Evolutionary conservation across 495 filamentous ascomycete genomes (phyloP).

Genomic region (Friedmanniomyces endolithicus): DNA sequence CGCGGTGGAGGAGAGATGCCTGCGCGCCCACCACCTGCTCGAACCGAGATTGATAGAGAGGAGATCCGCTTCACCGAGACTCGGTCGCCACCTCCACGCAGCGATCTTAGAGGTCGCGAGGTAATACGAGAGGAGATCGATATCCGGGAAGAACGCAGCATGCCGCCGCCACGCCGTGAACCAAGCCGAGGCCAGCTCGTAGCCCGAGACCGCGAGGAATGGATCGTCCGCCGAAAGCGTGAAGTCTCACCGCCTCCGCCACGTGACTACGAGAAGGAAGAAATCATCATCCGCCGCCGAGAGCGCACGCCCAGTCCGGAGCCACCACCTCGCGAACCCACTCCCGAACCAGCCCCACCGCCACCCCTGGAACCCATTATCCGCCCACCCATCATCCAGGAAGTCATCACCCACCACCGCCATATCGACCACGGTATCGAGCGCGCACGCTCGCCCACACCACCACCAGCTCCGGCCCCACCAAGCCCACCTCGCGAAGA

Average conservation of each 20-base stretch:
- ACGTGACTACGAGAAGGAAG: constrained; percentile 22
- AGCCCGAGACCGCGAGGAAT: constrained; percentile 29
- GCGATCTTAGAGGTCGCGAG: neutral
- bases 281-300: constrained; percentile 32
- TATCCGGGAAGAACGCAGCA: neutral
- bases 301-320: constrained; percentile 24
- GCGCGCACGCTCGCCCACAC: constrained; percentile 27
- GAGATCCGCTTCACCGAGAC: constrained; percentile 16
- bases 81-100: constrained; percentile 12
- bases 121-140: constrained; percentile 7
- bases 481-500: constrained; percentile 25
- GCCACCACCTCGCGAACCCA: constrained; percentile 20
- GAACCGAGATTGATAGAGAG: constrained; percentile 20
- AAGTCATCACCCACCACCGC: constrained; percentile 73
- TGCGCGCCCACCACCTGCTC: neutral
- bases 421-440: constrained; percentile 66
- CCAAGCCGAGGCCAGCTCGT: constrained; percentile 21
- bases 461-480: constrained; percentile 29
- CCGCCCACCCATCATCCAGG: constrained; percentile 55
- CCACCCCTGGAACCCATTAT: constrained; percentile 46
- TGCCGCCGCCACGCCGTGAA: constrained; percentile 16
- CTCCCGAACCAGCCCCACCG: constrained; percentile 30
- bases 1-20: constrained; percentile 13
- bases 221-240: constrained; percentile 25
- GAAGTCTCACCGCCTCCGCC: constrained; percentile 21